A percentile compares a stretch with the other conserved stretches of the same genome.
Conservation (phyloP, 2,329 filamentous ascomycete species). For the Aspergillus pseudoviridinutans region DNA sequence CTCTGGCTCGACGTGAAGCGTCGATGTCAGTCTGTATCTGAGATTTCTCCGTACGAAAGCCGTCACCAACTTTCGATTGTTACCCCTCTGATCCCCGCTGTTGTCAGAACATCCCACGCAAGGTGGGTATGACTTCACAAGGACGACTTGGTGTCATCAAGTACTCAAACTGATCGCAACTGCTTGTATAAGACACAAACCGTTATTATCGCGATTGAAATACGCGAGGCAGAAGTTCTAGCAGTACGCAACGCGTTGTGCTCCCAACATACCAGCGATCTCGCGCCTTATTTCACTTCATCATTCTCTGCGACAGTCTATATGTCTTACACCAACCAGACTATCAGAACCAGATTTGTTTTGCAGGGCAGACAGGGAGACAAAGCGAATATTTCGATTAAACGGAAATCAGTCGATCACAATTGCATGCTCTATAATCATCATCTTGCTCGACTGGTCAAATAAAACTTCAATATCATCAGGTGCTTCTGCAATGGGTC, state of each 20-base stretch:
- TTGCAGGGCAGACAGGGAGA: constrained; percentile 5
- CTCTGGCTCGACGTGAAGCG: not conserved
- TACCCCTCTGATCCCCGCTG: constrained; percentile 15
- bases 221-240: not conserved
- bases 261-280: not conserved
- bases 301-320: constrained; percentile 10
- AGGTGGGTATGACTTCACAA: constrained; percentile 17
- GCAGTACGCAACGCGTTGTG: not conserved
- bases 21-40: not conserved
- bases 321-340: constrained; percentile 18
- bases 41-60: not conserved
- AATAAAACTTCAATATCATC: constrained; percentile 9
- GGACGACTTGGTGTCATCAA: not conserved
- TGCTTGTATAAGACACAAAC: not conserved
- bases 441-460: constrained; percentile 5
- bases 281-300: not conserved
- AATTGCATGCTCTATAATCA: constrained; percentile 7
- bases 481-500: constrained; percentile 21
- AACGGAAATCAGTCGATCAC: constrained; percentile 1
- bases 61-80: constrained; percentile 1
- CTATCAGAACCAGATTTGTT: constrained; percentile 6
- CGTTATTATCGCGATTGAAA: not conserved
- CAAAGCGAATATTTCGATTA: not conserved
- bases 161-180: not conserved
- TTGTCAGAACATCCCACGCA: constrained; percentile 12